Conservation (phyloP, 164 flowering plant species). For the Tetrastigma voinierianum region DNA sequence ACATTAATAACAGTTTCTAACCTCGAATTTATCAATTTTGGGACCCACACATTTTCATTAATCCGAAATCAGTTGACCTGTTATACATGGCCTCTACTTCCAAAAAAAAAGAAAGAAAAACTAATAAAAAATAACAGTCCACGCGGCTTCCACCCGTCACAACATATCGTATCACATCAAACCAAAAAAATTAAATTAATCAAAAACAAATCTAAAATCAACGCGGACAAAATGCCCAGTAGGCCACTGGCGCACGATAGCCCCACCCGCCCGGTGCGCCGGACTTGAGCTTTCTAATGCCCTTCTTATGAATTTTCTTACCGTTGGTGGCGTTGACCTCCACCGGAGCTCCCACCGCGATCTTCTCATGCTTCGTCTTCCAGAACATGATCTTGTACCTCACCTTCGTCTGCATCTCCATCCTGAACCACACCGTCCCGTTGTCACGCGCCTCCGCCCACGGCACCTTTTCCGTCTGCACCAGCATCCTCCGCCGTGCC, state of each 20-base stretch:
- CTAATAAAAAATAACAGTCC: too few relatives aligned
- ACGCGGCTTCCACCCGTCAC: too few relatives aligned
- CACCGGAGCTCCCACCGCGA: constrained; percentile 38
- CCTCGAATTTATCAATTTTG: too few relatives aligned
- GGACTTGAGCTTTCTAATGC: constrained; percentile 41
- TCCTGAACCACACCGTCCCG: constrained; percentile 35
- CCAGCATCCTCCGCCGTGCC: constrained; percentile 17
- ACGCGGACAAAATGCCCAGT: background rate
- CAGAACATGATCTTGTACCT: constrained; percentile 54
- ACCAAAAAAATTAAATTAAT: background rate
- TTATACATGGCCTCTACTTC: too few relatives aligned
- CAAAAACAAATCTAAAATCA: constrained; percentile 7
- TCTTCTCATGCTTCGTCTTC: constrained; percentile 39
- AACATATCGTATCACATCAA: background rate
- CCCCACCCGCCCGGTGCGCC: constrained; percentile 12
- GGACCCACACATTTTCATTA: too few relatives aligned
- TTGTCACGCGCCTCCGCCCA: constrained; percentile 1
- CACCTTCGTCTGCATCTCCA: constrained; percentile 58
- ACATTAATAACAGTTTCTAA: too few relatives aligned
- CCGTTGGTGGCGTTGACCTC: constrained; percentile 38
- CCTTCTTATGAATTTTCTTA: constrained; percentile 25
- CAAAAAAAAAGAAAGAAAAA: too few relatives aligned
- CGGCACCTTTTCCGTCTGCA: constrained; percentile 28
- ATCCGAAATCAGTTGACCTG: too few relatives aligned
- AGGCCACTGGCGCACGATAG: constrained; percentile 6